Conservation (phyloP, 345 rosid species). For the Sonneratia caseolaris region DNA sequence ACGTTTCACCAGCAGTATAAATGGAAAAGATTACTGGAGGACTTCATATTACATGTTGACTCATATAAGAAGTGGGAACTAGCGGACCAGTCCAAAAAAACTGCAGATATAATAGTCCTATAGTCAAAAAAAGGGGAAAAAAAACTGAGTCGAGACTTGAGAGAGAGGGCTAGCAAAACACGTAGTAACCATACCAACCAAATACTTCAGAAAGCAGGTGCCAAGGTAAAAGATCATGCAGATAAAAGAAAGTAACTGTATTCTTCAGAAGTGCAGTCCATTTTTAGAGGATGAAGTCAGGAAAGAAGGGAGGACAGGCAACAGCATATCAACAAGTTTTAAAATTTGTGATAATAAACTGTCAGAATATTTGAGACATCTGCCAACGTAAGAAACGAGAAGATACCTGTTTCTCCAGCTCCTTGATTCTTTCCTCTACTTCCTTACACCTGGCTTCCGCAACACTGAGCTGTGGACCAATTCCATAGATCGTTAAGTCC, state of each 20-base stretch:
- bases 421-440: constrained; percentile 84
- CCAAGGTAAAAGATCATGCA: not conserved
- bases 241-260: not conserved
- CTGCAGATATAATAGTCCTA: not conserved
- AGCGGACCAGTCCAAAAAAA: not conserved
- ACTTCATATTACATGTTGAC: not conserved
- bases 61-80: not conserved
- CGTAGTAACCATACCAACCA: not conserved
- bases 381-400: not conserved
- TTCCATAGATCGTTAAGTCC: constrained; percentile 9
- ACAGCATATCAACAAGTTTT: not conserved
- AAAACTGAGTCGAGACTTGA: not conserved
- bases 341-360: not conserved
- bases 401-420: constrained; percentile 96
- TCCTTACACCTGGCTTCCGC: constrained; percentile 86
- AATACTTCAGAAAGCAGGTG: not conserved
- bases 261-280: too few species aligned
- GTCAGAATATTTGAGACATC: not conserved
- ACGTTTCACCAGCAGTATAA: not conserved
- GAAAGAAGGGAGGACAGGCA: too few species aligned
- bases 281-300: too few species aligned
- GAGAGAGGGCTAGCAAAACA: not conserved
- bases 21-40: not conserved
- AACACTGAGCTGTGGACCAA: constrained; percentile 56
- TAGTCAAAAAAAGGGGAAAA: not conserved